Conservation (phyloP, 2,329 filamentous ascomycete species). For the Neopestalotiopsis rosae region DNA sequence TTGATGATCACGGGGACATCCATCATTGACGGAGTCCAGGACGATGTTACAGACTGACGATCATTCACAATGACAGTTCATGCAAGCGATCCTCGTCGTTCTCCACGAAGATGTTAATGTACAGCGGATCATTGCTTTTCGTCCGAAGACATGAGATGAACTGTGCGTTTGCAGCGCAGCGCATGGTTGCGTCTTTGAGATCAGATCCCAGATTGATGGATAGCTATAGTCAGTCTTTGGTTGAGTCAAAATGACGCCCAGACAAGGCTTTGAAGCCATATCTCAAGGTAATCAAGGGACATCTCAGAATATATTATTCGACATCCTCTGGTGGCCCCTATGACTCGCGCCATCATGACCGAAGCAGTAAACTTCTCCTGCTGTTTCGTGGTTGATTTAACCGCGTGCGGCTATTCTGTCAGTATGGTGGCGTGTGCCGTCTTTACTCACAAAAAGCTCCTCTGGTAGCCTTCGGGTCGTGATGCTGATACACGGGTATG, state of each 20-base stretch:
- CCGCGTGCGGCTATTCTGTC: not conserved
- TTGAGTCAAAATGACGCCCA: not conserved
- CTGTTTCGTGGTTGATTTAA: conserved; percentile 4
- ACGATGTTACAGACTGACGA: not conserved
- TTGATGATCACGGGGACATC: not conserved
- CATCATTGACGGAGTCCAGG: not conserved
- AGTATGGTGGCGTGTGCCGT: not conserved
- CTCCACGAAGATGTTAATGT: not conserved
- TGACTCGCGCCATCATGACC: not conserved
- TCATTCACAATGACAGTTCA: not conserved
- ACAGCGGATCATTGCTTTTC: not conserved
- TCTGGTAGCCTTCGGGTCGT: not conserved
- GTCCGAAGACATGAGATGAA: not conserved
- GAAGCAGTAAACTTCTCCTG: not conserved
- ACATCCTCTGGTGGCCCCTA: not conserved
- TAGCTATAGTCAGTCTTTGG: too few relatives aligned
- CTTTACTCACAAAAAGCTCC: not conserved
- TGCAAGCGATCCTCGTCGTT: not conserved
- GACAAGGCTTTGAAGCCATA: not conserved
- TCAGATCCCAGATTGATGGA: not conserved
- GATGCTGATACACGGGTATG: not conserved
- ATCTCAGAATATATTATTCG: not conserved
- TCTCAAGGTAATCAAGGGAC: not conserved
- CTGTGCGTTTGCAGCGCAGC: not conserved
- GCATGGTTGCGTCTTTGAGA: not conserved